A percentile compares a stretch with the other conserved stretches of the same genome.
These are phyloP conservation scores for Diaporthe nobilis DNA, from an alignment of 2,329 filamentous ascomycete genomes.

Conservation along the genomic window DNA sequence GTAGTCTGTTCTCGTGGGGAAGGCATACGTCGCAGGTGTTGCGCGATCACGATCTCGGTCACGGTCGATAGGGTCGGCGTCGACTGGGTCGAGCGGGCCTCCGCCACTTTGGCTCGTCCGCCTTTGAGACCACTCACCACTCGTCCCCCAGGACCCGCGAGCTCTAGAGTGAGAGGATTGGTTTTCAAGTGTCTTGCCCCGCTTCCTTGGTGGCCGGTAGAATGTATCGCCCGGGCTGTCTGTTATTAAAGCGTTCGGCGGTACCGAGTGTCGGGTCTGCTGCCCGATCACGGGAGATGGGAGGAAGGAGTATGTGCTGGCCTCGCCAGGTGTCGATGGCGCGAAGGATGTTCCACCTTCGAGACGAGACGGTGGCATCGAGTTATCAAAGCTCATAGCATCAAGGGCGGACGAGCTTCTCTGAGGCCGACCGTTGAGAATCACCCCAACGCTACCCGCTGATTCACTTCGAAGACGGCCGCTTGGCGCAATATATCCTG, in stretches of 20 bases:
- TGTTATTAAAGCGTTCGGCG: constrained; percentile 61
- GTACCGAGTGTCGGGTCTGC: constrained; percentile 58
- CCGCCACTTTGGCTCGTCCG: constrained; percentile 55
- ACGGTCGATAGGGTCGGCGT: constrained; percentile 54
- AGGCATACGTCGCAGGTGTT: constrained; percentile 60
- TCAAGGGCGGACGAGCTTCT: constrained; percentile 71
- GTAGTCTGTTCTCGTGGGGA: constrained; percentile 82
- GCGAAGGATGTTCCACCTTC: constrained; percentile 75
- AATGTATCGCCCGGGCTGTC: constrained; percentile 80
- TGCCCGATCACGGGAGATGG: constrained; percentile 65
- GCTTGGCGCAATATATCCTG: constrained; percentile 66
- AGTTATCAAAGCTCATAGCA: constrained; percentile 62
- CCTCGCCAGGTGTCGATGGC: constrained; percentile 80
- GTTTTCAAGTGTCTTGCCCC: constrained; percentile 60
- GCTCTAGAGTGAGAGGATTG: constrained; percentile 55
- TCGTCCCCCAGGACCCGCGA: constrained; percentile 53
- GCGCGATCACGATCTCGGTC: constrained; percentile 54
- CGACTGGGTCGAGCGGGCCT: constrained; percentile 54
- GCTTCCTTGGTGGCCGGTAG: constrained; percentile 85
- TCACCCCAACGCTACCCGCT: constrained; percentile 68
- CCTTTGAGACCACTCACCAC: constrained; percentile 55
- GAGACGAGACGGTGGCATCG: constrained; percentile 61
- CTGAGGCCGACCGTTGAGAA: constrained; percentile 59
- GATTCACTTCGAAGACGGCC: constrained; percentile 74
- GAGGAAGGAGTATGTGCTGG: constrained; percentile 80